These are phyloP conservation scores for Saturnispora gosingensis DNA, from an alignment of 805 yeast genomes.

Conservation along the genomic window DNA sequence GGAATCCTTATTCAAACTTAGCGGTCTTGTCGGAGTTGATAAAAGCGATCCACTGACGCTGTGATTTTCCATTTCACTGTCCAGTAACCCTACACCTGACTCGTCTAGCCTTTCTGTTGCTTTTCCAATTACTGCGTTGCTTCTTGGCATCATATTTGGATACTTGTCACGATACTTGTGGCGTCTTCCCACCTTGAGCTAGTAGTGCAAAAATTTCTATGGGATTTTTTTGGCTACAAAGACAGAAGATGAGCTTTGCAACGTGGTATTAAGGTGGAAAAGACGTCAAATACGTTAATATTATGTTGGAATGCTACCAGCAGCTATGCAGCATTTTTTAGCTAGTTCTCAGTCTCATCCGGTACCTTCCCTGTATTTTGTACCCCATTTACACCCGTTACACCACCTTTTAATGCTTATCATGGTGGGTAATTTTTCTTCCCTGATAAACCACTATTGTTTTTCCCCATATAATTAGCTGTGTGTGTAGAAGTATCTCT, in stretches of 20 bases:
- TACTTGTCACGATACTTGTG: background rate
- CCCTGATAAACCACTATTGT: constrained; percentile 6
- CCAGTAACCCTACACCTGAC: background rate
- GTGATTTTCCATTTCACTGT: background rate
- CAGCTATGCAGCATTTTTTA: background rate
- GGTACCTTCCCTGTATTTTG: too few species aligned
- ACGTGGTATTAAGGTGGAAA: background rate
- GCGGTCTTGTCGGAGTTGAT: constrained; percentile 18
- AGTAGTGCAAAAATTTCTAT: background rate
- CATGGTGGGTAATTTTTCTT: background rate
- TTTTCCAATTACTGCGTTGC: constrained; percentile 19
- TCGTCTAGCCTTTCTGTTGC: background rate
- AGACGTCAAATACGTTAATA: background rate
- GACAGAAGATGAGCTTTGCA: background rate
- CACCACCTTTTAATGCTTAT: background rate
- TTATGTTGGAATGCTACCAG: background rate
- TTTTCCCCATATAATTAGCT: constrained; percentile 7
- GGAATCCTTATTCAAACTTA: constrained; percentile 16
- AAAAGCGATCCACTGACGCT: constrained; percentile 11
- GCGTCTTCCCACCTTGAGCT: background rate
- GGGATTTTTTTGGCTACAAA: background rate
- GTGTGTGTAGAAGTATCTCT: background rate
- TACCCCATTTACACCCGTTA: background rate
- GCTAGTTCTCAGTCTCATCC: background rate
- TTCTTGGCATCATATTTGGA: constrained; percentile 11